Conservation (phyloP, 2,329 filamentous ascomycete genomes). For the Colletotrichum sp. region DNA sequence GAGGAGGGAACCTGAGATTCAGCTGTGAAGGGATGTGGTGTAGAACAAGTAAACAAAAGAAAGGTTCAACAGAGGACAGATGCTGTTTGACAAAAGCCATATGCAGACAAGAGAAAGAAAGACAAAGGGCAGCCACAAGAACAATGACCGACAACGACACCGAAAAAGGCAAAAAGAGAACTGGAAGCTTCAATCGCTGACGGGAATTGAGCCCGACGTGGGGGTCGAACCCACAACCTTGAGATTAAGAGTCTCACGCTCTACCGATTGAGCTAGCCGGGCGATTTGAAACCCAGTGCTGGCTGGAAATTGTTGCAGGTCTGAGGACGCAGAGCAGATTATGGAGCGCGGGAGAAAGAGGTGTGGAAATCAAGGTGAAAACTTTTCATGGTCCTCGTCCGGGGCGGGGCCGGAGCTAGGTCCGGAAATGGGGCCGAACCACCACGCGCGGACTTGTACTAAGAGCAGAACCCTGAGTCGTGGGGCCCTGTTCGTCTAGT, state of each 20-base stretch:
- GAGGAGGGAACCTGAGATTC: background rate
- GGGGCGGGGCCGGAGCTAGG: background rate
- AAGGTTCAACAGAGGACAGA: background rate
- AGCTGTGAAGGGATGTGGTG: background rate
- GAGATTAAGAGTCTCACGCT: constrained; percentile 75
- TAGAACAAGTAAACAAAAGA: background rate
- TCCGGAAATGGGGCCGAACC: background rate
- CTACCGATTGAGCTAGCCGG: constrained; percentile 74
- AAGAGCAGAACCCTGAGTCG: background rate
- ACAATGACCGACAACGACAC: background rate
- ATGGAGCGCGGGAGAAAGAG: background rate
- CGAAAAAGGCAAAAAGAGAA: background rate
- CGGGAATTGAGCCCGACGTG: constrained; percentile 21
- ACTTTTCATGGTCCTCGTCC: background rate
- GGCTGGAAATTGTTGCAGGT: background rate
- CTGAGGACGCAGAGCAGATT: accelerated
- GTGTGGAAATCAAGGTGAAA: background rate
- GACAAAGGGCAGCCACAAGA: too few species aligned
- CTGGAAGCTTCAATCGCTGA: constrained; percentile 11
- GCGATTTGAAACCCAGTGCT: constrained; percentile 32
- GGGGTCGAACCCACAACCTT: constrained; percentile 60
- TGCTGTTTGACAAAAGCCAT: background rate
- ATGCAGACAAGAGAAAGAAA: background rate
- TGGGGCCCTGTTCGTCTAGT: background rate
- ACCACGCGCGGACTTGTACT: background rate